Evolutionary conservation across 345 rosid genomes (phyloP).

Genomic region (Acer negundo): DNA sequence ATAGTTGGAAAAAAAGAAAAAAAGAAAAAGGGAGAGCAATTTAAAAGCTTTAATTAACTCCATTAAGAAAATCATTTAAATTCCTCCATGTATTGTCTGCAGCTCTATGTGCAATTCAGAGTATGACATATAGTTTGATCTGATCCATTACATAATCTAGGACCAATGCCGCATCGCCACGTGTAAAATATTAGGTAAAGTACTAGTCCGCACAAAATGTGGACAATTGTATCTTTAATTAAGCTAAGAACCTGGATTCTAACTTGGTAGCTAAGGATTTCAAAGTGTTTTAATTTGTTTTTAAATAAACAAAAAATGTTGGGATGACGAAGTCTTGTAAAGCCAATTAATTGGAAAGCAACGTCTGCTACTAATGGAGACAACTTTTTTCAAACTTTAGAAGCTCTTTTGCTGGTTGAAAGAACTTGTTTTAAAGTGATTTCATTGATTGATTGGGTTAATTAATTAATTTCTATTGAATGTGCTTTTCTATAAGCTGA

Average conservation of each 20-base stretch:
- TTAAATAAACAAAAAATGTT: background rate
- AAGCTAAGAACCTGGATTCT: constrained; percentile 1
- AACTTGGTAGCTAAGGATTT: constrained; percentile 1
- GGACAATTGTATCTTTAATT: background rate
- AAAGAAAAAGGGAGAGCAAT: background rate
- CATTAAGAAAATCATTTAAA: background rate
- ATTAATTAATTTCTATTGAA: background rate
- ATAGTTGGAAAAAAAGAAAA: no score
- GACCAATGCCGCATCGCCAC: constrained; percentile 3
- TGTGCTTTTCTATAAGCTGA: background rate
- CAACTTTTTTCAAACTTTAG: constrained; percentile 15
- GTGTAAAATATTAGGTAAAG: constrained; percentile 20
- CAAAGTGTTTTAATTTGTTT: background rate
- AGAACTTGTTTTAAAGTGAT: background rate
- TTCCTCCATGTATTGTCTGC: background rate
- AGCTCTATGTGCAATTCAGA: constrained; percentile 21
- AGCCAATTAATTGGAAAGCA: constrained; percentile 3
- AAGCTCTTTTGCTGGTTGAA: background rate
- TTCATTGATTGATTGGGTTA: background rate
- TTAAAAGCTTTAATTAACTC: background rate
- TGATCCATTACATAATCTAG: constrained; percentile 17
- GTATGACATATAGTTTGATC: constrained; percentile 14
- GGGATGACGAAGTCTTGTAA: background rate
- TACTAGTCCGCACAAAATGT: background rate
- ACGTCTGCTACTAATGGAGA: constrained; percentile 2